These are phyloP conservation scores for Hanseniaspora vineae DNA, from an alignment of 805 yeast genomes.

Conservation along the genomic window DNA sequence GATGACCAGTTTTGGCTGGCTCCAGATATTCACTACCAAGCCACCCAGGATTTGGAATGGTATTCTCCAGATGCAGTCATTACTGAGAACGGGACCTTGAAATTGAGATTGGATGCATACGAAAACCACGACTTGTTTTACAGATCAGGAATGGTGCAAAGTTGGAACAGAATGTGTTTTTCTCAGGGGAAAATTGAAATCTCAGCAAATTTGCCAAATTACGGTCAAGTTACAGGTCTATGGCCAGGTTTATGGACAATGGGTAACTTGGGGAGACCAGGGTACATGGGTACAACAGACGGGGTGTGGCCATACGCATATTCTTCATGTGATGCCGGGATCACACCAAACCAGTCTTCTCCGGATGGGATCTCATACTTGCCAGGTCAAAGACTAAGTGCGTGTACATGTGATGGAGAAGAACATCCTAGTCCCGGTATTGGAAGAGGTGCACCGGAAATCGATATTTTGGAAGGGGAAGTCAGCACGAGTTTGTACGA, in stretches of 20 bases:
- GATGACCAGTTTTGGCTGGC: conserved; percentile 91
- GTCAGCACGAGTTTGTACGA: conserved; percentile 34
- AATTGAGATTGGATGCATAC: conserved; percentile 67
- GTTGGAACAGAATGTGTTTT: conserved; percentile 86
- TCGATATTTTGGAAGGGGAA: conserved; percentile 84
- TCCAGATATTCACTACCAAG: conserved; percentile 70
- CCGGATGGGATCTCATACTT: conserved; percentile 79
- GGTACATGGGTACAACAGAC: conserved; percentile 73
- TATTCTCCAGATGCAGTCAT: conserved; percentile 83
- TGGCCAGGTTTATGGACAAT: conserved; percentile 97
- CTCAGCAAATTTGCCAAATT: conserved; percentile 66
- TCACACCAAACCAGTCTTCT: conserved; percentile 85
- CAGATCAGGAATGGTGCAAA: conserved; percentile 84
- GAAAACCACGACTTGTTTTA: conserved; percentile 67
- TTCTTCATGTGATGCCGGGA: conserved; percentile 82
- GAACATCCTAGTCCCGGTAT: conserved; percentile 80
- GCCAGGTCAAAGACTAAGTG: conserved; percentile 68
- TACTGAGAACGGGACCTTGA: conserved; percentile 61
- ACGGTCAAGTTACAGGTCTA: conserved; percentile 65
- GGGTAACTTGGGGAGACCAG: conserved; percentile 90
- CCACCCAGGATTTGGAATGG: conserved; percentile 89
- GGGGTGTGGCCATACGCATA: conserved; percentile 95
- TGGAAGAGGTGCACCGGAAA: conserved; percentile 95
- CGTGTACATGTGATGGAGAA: conserved; percentile 71
- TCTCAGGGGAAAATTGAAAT: conserved; percentile 73